Percentiles rank a stretch among this genome's conserved stretches.
Conservation (phyloP, 108 stramenopile genomes). For the Epithemia pelagica region DNA sequence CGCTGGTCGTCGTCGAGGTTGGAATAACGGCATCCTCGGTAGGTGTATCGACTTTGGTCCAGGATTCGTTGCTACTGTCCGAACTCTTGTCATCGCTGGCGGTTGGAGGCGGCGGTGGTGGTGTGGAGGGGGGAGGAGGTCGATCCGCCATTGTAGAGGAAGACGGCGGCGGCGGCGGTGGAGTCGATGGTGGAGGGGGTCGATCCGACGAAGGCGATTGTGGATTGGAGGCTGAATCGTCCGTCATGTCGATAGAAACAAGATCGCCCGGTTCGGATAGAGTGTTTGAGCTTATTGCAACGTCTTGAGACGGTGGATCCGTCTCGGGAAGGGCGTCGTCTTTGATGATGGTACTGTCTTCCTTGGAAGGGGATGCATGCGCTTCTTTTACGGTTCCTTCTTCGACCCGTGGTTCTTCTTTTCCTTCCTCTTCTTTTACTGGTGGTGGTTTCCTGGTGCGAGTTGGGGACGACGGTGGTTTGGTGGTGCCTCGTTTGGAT, state of each 20-base stretch:
- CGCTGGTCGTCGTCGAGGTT: background rate
- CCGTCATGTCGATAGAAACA: background rate
- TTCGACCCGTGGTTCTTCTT: background rate
- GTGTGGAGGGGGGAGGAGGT: background rate
- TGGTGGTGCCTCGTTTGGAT: background rate
- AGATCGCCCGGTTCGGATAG: background rate
- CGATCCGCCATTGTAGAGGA: background rate
- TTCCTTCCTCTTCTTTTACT: background rate
- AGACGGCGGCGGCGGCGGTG: background rate
- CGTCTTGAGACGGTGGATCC: background rate
- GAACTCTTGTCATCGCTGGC: background rate
- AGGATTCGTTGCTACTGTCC: background rate
- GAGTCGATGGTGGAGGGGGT: background rate
- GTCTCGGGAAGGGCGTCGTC: background rate
- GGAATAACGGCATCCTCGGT: background rate
- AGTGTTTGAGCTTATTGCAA: background rate
- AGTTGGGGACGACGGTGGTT: background rate
- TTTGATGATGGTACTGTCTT: conserved; percentile 9
- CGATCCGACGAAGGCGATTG: background rate
- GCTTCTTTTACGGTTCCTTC: background rate
- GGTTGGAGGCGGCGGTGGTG: no score
- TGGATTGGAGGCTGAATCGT: background rate
- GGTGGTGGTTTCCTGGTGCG: background rate
- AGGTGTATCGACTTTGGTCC: background rate
- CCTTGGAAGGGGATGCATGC: background rate